Base-by-base conservation (phyloP, 2,329 filamentous ascomycete genomes). In the Diaporthe amygdali region DNA sequence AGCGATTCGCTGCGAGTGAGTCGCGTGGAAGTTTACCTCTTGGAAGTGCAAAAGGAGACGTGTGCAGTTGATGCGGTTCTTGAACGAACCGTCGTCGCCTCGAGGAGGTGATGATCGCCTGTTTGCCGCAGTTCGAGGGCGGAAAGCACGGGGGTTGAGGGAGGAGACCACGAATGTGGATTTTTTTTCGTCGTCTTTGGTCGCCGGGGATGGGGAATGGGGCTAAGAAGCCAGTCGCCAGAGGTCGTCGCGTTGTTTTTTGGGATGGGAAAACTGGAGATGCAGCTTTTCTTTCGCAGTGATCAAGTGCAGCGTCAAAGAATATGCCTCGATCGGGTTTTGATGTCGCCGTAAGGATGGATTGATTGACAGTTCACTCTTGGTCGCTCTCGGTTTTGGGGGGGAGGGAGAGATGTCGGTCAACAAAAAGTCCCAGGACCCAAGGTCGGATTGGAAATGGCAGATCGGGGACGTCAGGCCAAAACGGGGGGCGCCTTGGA, bases 311-410 rank as follows among this genome's bases (percentile, higher is more conserved):
- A 68, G 63, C 54, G 61, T 46, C 54, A 47, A 55, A 59, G 61
- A 44, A 52, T 68, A 71, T 64, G 68, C 71, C 71, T 71, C 52
- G 25, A 66, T 71, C 71, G 70, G 68, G 68, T 72, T 49, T 72
- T 71, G 63, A 44, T 70, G 68, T 72, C 71, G 71, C 68, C 71
- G 64, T 72, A 66, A 68, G 66, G 63, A 67, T 70, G 59, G 63
- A 59, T 72, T 56, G 55, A 72, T 71, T 70, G 71, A 72, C 71
- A 71, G 63, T 70, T 72, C 54, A 66, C 68, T 59, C 49, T 67
- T 32, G 61, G 68, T 46, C 51, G 66, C 39, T 46, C 41, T 25
- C 55, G 37, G 68, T 49, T 64, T 63, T 70, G 68, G 52, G 56
- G 47, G 32, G 27, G 10, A 46, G 51, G 32, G 46, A 30, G 30